Evolutionary conservation across 1,284 basidiomycete species (phyloP), one percentile per base, ranked within the genome.

Genomic region (Tetrapyrgos nigripes): DNA sequence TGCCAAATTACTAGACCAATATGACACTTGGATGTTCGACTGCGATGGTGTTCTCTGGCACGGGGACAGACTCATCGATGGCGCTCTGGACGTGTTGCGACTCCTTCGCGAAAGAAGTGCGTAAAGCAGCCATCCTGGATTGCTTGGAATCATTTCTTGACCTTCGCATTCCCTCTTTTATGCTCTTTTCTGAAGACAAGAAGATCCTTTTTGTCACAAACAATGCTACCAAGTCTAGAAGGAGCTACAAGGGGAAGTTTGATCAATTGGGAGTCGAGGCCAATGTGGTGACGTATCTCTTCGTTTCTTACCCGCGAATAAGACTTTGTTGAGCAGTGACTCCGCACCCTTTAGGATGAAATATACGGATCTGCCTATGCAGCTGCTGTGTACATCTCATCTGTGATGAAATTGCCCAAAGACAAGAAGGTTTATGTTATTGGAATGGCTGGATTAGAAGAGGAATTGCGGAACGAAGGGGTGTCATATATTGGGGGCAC

Each of bases 11-110:
- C 66, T 96, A 55, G 87, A 93, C 73, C 84, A 83, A 64, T 94
- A 92, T 70, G 95, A 97, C 72, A 96, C 92, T 21, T 96, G 94
- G 85, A 83, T 98, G 70, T 94, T 97, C 66, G 97, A 99, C 76
- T 99, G 96, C 73, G 97, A 99, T 72, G 97, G 97, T 23, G 97
- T 98, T 49, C 83, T 98, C 57, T 93, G 97, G 92, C 86, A 89
- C 57, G 94, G 94, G n/a, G 89, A 94, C 72, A 79, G 82, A 52
- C 79, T 93, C 37, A 87, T 96, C 63, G 88, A 92, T 4, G 92
- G 94, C 14, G 89, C 87, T 2, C 78, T 86, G 50, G 84, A 93
- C 49, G 90, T 94, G 10, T 80, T 97, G 59, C 76, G 81, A 53
- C 74, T 89, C 60, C 78, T 95, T 66, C 84, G 89, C 59, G 77